phyloP scores from a whole-genome alignment of 2,329 filamentous ascomycete genomes.

The Diplodia intermedia region DNA sequence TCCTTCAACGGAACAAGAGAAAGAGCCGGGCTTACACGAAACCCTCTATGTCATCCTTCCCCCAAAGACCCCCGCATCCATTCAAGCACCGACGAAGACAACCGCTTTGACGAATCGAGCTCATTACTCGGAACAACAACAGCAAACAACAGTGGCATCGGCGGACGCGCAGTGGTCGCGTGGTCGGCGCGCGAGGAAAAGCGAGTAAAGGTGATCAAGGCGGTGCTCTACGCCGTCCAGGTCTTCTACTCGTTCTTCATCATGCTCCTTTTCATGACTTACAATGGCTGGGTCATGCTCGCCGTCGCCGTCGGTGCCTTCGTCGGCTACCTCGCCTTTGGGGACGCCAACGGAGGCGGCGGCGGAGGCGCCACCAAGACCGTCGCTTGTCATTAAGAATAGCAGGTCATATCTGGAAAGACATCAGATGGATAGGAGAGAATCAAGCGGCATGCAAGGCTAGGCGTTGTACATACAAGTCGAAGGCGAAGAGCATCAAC shows the following conservation, averaged over 20 bases:
- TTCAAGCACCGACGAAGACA: slow-evolving; percentile 36
- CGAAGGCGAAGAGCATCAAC: neutral
- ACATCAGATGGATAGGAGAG: neutral
- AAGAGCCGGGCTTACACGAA: slow-evolving; percentile 17
- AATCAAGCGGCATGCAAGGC: neutral
- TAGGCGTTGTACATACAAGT: neutral
- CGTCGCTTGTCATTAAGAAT: slow-evolving; percentile 80
- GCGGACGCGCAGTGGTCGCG: slow-evolving; percentile 43
- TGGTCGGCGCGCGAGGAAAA: slow-evolving; percentile 57
- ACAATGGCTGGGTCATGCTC: slow-evolving; percentile 98
- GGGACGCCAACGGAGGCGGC: slow-evolving; percentile 51
- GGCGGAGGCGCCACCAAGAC: slow-evolving; percentile 74
- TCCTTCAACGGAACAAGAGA: slow-evolving; percentile 3
- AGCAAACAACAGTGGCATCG: slow-evolving; percentile 62
- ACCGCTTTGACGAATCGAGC: slow-evolving; percentile 59
- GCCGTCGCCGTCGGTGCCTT: slow-evolving; percentile 88
- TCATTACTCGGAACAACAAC: slow-evolving; percentile 68
- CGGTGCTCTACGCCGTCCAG: slow-evolving; percentile 84
- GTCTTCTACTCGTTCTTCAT: slow-evolving; percentile 99
- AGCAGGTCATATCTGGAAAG: neutral
- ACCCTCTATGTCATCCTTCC: neutral
- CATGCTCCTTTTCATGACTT: slow-evolving; percentile 99
- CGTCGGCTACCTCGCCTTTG: slow-evolving; percentile 84
- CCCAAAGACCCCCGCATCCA: slow-evolving; percentile 32
- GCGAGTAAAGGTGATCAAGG: slow-evolving; percentile 79